These are phyloP conservation scores for Neophaeococcomyces mojaviensis DNA, from an alignment of 2,329 filamentous ascomycete genomes.

Conservation along the genomic window DNA sequence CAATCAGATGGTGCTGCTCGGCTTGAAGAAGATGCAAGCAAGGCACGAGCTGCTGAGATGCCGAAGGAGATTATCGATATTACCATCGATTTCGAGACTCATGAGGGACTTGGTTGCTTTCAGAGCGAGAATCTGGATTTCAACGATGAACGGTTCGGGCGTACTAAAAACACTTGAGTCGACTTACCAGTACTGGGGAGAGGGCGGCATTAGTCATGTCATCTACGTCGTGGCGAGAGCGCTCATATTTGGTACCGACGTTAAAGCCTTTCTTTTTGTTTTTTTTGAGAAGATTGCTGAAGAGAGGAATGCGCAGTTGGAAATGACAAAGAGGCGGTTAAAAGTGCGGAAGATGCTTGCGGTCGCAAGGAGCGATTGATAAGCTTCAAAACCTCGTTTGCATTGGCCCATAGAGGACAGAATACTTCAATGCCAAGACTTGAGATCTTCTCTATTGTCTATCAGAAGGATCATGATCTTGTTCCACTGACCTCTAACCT, in stretches of 20 bases:
- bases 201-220: neutral
- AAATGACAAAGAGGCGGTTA: neutral
- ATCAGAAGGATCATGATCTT: neutral
- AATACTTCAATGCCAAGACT: neutral
- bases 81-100: neutral
- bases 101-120: neutral
- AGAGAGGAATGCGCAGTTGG: neutral
- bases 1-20: neutral
- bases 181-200: neutral
- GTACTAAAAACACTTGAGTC: neutral
- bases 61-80: slow-evolving; percentile 1
- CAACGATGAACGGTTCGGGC: neutral
- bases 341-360: neutral
- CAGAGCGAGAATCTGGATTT: neutral
- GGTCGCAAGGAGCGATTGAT: neutral
- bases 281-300: too few species aligned
- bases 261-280: neutral
- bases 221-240: neutral
- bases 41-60: neutral
- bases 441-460: neutral
- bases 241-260: neutral
- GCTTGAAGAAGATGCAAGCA: neutral
- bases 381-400: neutral
- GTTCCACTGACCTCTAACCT: neutral
- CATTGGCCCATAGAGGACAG: neutral